A percentile compares a stretch with the other conserved stretches of the same genome.
Conservation (phyloP, 352 stramenopile species). For the Phytophthora agathidicida region DNA sequence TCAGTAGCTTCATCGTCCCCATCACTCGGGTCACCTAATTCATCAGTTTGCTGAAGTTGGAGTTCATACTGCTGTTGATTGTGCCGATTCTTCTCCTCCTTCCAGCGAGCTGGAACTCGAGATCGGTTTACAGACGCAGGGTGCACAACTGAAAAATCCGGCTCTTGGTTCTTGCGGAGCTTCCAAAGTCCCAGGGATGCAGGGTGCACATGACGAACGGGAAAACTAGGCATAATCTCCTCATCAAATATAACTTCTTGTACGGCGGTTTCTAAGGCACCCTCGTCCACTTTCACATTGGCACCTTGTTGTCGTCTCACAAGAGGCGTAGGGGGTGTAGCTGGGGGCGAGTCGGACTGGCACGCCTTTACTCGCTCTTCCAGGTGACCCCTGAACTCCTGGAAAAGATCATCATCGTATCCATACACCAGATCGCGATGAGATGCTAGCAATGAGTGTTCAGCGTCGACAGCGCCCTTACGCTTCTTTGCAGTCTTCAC, state of each 20-base stretch:
- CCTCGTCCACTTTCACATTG: constrained; percentile 10
- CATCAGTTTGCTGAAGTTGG: constrained; percentile 33
- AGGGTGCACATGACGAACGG: constrained; percentile 51
- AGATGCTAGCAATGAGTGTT: constrained; percentile 34
- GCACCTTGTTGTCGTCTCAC: constrained; percentile 24
- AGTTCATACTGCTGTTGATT: constrained; percentile 35
- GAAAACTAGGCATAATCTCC: constrained; percentile 45
- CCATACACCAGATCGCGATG: constrained; percentile 72
- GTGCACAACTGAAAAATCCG: constrained; percentile 46
- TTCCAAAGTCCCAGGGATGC: constrained; percentile 71
- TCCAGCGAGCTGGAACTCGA: constrained; percentile 37
- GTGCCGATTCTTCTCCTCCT: constrained; percentile 46
- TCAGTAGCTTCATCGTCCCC: constrained; percentile 31
- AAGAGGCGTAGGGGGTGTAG: constrained; percentile 16
- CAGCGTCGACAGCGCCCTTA: constrained; percentile 17
- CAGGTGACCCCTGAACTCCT: constrained; percentile 49
- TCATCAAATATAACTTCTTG: constrained; percentile 37
- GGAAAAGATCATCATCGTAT: constrained; percentile 81
- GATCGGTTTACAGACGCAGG: constrained; percentile 48
- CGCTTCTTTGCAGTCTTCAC: constrained; percentile 38
- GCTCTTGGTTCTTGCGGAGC: constrained; percentile 55
- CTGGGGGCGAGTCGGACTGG: constrained; percentile 6
- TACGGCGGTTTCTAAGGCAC: constrained; percentile 13
- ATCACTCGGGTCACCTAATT: constrained; percentile 26
- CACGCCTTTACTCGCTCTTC: constrained; percentile 38